Evolutionary conservation across 192 early-diverging fungal genomes (phyloP).

Genomic region (Pilaira anomala): DNA sequence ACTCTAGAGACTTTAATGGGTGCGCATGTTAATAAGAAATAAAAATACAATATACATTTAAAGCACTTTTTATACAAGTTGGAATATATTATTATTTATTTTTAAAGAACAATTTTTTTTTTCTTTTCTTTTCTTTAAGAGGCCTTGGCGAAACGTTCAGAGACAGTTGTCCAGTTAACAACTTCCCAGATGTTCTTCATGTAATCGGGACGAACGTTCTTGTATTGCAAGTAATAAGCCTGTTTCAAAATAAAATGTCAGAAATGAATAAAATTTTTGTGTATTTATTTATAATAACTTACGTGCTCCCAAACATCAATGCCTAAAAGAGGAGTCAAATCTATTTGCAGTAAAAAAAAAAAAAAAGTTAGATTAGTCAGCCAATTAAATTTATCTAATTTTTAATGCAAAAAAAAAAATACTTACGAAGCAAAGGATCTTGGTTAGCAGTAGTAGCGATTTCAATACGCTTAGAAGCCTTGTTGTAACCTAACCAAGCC

Average conservation of each 20-base stretch:
- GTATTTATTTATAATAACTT: conserved; percentile 15
- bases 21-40: conserved; percentile 60
- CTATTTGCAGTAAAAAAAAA: conserved; percentile 33
- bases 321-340: conserved; percentile 80
- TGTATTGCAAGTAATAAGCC: conserved; percentile 97
- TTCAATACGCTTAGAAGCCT: conserved; percentile 69
- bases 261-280: not conserved
- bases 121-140: conserved; percentile 35
- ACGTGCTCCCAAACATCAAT: conserved; percentile 95
- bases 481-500: conserved; percentile 96
- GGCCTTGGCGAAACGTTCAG: conserved; percentile 75
- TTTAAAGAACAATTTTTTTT: not conserved
- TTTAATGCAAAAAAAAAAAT: not conserved
- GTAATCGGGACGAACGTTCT: conserved; percentile 96
- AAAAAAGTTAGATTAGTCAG: not conserved
- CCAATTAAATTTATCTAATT: not conserved
- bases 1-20: conserved; percentile 50
- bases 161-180: conserved; percentile 97
- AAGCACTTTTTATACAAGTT: not conserved
- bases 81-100: not conserved
- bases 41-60: no score
- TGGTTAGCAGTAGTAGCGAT: conserved; percentile 90
- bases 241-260: conserved; percentile 18
- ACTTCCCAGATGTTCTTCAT: conserved; percentile 93
- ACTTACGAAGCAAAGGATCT: conserved; percentile 62